Base-by-base conservation (phyloP, 2,329 filamentous ascomycete species). In the Fusarium sp. region DNA sequence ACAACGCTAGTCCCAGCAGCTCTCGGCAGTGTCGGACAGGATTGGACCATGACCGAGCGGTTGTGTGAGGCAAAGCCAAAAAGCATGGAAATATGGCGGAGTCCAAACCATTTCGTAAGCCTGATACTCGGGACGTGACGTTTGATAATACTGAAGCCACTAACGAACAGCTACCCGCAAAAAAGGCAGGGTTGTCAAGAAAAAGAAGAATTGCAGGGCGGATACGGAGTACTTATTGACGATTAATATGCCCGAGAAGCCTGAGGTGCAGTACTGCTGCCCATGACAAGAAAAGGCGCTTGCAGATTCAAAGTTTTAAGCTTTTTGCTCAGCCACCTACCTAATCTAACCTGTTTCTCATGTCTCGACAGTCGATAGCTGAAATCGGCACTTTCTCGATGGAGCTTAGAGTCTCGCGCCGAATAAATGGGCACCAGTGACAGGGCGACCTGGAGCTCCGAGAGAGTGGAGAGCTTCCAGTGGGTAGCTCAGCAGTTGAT, bases 401-500 rank as follows among this genome's bases (percentile, higher is more conserved):
- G 35, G 25, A 67, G 48, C 48, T 54, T 54, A 64, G 63, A 52
- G 31, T 14, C 20, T 18, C 11, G 58, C 35, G 47, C 51, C 63
- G 63, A 67, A 67, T 67, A 59, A 55, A 27, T 65, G 65, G 41
- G 31, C 60, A 35, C 51, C 31, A 66, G 65, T 67, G 63, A 66
- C 62, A 66, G 35, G 35, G 65, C 40, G 65, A 46, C 41, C 60
- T 57, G 61, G 50, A 63, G 63, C 63, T 66, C 31, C 39, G 33
- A 36, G 29, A 42, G 14, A 52, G 63, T 67, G 58, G 63, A 15
- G 51, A 67, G 40, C 56, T 61, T 41, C 39, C 18, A 55, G 33
- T 45, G 49, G 48, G n/a, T 25, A 62, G 23, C 42, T 62, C 39
- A 61, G 62, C 21, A 20, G 59, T 45, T 51, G 49, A 42, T 41